Conservation (phyloP, 495 filamentous ascomycete species). For the Bryoglossum gracile region DNA sequence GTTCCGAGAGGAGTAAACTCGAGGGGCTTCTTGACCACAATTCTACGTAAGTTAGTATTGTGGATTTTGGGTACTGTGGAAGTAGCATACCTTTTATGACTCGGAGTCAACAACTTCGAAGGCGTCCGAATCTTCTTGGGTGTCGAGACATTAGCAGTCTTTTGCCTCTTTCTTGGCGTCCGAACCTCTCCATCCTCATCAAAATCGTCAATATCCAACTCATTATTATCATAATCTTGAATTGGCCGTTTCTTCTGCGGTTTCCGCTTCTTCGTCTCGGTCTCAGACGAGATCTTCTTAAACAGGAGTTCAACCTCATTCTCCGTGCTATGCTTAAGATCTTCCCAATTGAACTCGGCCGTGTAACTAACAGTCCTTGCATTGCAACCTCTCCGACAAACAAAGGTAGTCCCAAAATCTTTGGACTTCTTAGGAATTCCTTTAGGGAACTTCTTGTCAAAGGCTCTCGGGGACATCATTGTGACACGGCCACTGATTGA, state of each 20-base stretch:
- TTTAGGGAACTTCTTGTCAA: slow-evolving; percentile 59
- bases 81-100: slow-evolving; percentile 50
- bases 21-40: slow-evolving; percentile 81
- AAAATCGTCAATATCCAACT: slow-evolving; percentile 32
- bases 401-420: slow-evolving; percentile 80
- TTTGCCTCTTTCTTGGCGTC: slow-evolving; percentile 35
- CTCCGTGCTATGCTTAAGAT: slow-evolving; percentile 57
- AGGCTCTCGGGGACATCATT: slow-evolving; percentile 65
- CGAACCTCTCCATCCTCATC: slow-evolving; percentile 43
- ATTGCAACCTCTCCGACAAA: slow-evolving; percentile 86
- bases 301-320: slow-evolving; percentile 57
- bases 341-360: slow-evolving; percentile 86
- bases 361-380: slow-evolving; percentile 85
- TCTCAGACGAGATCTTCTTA: slow-evolving; percentile 57
- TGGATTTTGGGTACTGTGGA: not conserved
- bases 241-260: slow-evolving; percentile 22
- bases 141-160: slow-evolving; percentile 46
- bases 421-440: slow-evolving; percentile 68
- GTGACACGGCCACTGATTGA: slow-evolving; percentile 85
- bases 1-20: slow-evolving; percentile 94
- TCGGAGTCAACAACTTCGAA: slow-evolving; percentile 60
- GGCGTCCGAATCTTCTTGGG: slow-evolving; percentile 49
- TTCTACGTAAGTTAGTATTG: slow-evolving; percentile 34
- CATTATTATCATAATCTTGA: slow-evolving; percentile 26
- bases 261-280: slow-evolving; percentile 58